Evolutionary conservation across 2,329 filamentous ascomycete species (phyloP).

Genomic region (Sporothrix dimorphospora): DNA sequence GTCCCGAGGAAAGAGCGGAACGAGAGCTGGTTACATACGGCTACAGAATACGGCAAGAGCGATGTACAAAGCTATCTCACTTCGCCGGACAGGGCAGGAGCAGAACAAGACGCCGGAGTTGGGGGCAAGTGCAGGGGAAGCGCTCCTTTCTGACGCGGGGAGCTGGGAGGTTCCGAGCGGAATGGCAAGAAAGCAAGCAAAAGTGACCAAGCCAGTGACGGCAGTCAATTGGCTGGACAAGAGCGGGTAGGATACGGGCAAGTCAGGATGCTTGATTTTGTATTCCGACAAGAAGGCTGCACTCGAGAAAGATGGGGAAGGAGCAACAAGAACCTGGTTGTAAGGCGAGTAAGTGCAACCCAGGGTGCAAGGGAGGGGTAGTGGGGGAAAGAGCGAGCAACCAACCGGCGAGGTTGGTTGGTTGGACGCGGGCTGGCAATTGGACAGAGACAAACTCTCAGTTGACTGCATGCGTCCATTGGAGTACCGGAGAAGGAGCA

Average conservation of each 20-base stretch:
- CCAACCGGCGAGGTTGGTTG: background rate
- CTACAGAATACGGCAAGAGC: slow-evolving; percentile 5
- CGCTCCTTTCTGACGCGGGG: too few relatives aligned
- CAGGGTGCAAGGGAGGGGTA: slow-evolving; percentile 20
- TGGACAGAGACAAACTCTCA: background rate
- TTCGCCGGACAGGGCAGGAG: slow-evolving; percentile 13
- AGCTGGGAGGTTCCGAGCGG: too few relatives aligned
- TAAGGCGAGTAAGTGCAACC: background rate
- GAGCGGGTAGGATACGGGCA: too few relatives aligned
- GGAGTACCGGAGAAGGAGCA: background rate
- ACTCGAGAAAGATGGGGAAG: slow-evolving; percentile 9
- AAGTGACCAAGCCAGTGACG: background rate
- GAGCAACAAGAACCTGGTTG: slow-evolving; percentile 10
- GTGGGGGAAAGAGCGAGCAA: slow-evolving; percentile 11
- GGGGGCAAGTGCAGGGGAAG: background rate
- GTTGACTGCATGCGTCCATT: background rate
- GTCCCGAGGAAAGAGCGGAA: slow-evolving; percentile 7
- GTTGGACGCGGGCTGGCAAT: background rate
- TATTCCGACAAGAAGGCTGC: background rate
- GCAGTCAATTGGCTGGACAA: background rate
- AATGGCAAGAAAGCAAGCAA: background rate
- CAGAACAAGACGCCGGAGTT: background rate
- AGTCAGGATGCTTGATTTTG: background rate
- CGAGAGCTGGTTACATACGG: slow-evolving; percentile 4
- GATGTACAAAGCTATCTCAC: background rate